Evolutionary conservation across 345 rosid species (phyloP).

Genomic region (Eucalyptus viminalis): DNA sequence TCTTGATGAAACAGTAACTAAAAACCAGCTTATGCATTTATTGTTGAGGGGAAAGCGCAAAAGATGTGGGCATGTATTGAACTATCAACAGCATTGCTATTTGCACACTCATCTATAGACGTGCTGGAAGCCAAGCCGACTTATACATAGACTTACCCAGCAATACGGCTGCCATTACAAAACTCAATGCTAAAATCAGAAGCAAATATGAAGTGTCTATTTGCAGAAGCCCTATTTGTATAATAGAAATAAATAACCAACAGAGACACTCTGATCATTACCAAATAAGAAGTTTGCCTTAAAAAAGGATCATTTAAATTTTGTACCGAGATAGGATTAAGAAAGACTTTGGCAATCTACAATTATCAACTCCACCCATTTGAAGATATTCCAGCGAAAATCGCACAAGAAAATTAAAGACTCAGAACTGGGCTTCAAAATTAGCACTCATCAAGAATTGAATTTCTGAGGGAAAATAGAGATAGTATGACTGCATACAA

Average conservation of each 20-base stretch:
- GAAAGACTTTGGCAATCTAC: not conserved
- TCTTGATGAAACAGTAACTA: not conserved
- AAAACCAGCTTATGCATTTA: not conserved
- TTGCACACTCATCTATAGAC: not conserved
- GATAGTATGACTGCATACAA: not conserved
- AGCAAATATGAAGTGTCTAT: not conserved
- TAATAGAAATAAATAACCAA: not conserved
- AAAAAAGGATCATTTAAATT: too few relatives aligned
- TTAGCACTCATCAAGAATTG: not conserved
- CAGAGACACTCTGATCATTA: not conserved
- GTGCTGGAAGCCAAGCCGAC: not conserved
- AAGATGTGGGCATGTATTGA: not conserved
- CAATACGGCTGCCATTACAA: not conserved
- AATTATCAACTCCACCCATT: not conserved
- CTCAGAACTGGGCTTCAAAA: not conserved
- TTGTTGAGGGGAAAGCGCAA: not conserved
- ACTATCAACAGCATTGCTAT: not conserved
- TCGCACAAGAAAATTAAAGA: not conserved
- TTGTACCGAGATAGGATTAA: too few relatives aligned
- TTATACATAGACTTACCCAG: not conserved
- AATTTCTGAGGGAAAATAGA: not conserved
- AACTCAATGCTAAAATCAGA: not conserved
- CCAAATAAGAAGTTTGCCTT: not conserved
- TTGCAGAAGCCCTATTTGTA: not conserved
- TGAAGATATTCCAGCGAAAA: not conserved